Conservation (phyloP, 139 green algal genomes). For the Chloropicon primus region DNA sequence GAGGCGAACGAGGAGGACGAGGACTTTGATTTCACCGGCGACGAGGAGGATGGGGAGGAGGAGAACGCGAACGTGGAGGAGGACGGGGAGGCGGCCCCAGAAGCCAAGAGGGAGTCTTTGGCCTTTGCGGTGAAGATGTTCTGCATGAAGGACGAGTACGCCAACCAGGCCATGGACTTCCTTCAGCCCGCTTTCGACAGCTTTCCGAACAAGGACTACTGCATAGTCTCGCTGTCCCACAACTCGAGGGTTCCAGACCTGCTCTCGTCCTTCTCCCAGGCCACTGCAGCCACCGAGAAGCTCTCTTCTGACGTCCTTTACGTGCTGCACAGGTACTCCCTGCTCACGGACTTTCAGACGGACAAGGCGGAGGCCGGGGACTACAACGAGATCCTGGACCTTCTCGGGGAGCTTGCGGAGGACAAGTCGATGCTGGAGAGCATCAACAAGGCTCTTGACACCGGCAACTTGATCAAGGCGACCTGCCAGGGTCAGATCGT, state of each 20-base stretch:
- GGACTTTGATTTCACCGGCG: conserved; percentile 9
- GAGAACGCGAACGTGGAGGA: conserved; percentile 4
- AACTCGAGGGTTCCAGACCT: conserved; percentile 11
- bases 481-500: conserved; percentile 24
- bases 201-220: conserved; percentile 26
- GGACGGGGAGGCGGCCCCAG: conserved; percentile 6
- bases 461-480: background rate
- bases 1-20: conserved; percentile 16
- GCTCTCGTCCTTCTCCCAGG: conserved; percentile 5
- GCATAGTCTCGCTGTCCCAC: conserved; percentile 38
- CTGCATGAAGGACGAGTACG: conserved; percentile 33
- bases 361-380: conserved; percentile 8
- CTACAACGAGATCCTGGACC: conserved; percentile 9
- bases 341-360: conserved; percentile 17
- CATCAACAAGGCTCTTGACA: background rate
- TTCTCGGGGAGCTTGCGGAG: conserved; percentile 29
- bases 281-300: background rate
- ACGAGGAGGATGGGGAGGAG: background rate
- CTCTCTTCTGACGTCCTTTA: conserved; percentile 24
- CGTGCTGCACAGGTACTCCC: conserved; percentile 23
- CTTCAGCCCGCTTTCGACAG: conserved; percentile 14
- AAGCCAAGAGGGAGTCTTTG: background rate
- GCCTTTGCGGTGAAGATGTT: conserved; percentile 50
- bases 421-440: background rate
- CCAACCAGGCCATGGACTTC: conserved; percentile 24